phyloP scores from a whole-genome alignment of 805 yeast genomes.

The Starmera dryadoides region DNA sequence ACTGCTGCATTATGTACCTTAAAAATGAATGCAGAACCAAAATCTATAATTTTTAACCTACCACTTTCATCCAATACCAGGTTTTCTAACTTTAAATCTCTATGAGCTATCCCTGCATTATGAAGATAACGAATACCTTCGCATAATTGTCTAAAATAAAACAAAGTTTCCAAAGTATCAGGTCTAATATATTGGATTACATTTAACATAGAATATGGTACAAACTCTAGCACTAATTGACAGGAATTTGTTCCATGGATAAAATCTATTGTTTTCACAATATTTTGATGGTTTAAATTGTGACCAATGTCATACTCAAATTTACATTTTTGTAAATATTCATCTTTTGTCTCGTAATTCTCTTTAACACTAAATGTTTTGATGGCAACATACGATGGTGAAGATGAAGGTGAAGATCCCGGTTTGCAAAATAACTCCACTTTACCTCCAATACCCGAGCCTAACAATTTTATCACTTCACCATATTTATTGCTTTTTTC shows the following conservation, averaged over 20 bases:
- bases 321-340: conserved; percentile 64
- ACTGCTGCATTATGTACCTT: conserved; percentile 30
- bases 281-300: conserved; percentile 61
- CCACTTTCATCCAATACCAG: conserved; percentile 74
- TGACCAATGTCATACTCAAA: conserved; percentile 76
- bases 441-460: conserved; percentile 26
- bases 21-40: conserved; percentile 80
- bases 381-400: conserved; percentile 27
- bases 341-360: conserved; percentile 49
- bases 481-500: too few relatives aligned
- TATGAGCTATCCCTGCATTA: conserved; percentile 72
- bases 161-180: conserved; percentile 54
- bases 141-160: conserved; percentile 77
- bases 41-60: conserved; percentile 78
- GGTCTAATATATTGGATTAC: conserved; percentile 78
- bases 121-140: conserved; percentile 73
- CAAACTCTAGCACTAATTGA: conserved; percentile 81
- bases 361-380: conserved; percentile 38
- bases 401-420: too few relatives aligned
- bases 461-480: conserved; percentile 12
- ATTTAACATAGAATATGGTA: conserved; percentile 82
- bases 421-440: conserved; percentile 24
- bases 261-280: conserved; percentile 69
- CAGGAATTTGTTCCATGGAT: conserved; percentile 49
- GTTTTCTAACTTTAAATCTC: conserved; percentile 88